phyloP scores from a whole-genome alignment of 1,139 yeast genomes.

The Protomyces inouyei region DNA sequence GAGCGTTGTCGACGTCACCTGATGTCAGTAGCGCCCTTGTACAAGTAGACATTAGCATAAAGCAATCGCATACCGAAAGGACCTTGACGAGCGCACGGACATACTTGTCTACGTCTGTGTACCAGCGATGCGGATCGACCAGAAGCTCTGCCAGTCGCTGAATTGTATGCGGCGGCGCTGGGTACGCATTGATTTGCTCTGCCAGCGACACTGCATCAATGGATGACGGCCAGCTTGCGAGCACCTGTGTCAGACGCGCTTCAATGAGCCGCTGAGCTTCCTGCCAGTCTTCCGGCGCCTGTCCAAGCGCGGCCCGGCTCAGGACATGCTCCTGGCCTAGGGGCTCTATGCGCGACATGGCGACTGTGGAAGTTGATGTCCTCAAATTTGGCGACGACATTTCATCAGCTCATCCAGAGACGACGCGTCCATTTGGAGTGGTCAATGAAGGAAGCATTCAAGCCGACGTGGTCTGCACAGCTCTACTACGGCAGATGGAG shows the following conservation, averaged over 20 bases:
- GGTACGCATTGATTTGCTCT: not conserved
- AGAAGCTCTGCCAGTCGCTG: conserved; percentile 53
- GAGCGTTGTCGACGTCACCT: conserved; percentile 13
- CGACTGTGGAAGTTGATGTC: not conserved
- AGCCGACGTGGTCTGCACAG: conserved; percentile 3
- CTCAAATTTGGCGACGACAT: not conserved
- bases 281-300: not conserved
- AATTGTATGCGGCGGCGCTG: conserved; percentile 52
- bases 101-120: conserved; percentile 40
- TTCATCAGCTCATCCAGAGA: not conserved
- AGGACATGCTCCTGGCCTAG: not conserved
- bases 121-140: conserved; percentile 44
- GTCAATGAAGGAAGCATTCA: conserved; percentile 2
- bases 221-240: not conserved
- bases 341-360: not conserved
- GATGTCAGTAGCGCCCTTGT: not conserved
- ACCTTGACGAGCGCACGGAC: conserved; percentile 41
- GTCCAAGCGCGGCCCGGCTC: not conserved
- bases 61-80: not conserved
- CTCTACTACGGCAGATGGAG: conserved; percentile 8
- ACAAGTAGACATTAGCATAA: too few species aligned
- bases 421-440: too few species aligned
- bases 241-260: not conserved
- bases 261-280: not conserved
- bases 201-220: not conserved